These are phyloP conservation scores for Aspergillus tanneri DNA, from an alignment of 2,329 filamentous ascomycete species.

Conservation along the genomic window DNA sequence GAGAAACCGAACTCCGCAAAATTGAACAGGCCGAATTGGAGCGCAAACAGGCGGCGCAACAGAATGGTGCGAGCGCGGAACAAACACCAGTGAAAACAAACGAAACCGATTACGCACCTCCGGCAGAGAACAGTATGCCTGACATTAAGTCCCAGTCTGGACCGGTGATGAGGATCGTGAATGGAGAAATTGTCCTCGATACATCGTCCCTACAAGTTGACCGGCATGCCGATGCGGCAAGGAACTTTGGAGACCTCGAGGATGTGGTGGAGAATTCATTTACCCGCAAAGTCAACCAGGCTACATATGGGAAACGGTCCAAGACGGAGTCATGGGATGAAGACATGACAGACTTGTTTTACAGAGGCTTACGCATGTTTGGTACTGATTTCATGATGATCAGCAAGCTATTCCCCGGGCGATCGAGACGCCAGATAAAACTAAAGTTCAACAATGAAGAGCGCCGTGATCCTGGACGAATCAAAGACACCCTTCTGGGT, in stretches of 20 bases:
- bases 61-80: constrained; percentile 28
- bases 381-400: constrained; percentile 67
- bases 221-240: constrained; percentile 53
- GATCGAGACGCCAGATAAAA: constrained; percentile 62
- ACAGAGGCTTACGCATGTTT: constrained; percentile 61
- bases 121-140: constrained; percentile 19
- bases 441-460: constrained; percentile 64
- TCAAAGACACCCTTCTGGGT: constrained; percentile 53
- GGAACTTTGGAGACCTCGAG: constrained; percentile 48
- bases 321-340: constrained; percentile 58
- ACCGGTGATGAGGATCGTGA: constrained; percentile 54
- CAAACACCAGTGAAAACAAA: constrained; percentile 29
- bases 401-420: constrained; percentile 59
- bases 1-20: constrained; percentile 57
- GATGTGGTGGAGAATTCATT: constrained; percentile 49
- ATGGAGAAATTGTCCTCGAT: constrained; percentile 58
- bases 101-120: constrained; percentile 25
- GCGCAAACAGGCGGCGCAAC: constrained; percentile 40
- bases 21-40: constrained; percentile 58
- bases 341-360: constrained; percentile 61
- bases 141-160: constrained; percentile 38
- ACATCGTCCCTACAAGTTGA: constrained; percentile 55
- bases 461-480: constrained; percentile 52
- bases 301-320: constrained; percentile 50
- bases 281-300: constrained; percentile 48